Base-by-base conservation (phyloP, 805 yeast genomes). In the Zygoascus bituminiphila region DNA sequence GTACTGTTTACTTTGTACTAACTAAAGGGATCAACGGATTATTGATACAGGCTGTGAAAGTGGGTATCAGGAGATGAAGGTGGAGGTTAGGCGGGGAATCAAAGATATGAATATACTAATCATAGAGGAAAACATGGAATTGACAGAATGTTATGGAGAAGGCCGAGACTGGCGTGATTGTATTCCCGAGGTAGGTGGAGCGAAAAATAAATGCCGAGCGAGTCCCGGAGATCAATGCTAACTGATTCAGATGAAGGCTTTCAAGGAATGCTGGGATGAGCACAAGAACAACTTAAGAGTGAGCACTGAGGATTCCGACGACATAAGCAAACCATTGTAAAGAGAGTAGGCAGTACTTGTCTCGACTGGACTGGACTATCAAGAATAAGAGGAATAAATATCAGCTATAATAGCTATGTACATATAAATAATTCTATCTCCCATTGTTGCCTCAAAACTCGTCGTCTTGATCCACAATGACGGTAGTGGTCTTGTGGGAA, bases 91-190 rank as follows among this genome's bases (percentile, higher is more conserved):
- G 37, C 25, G 7, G 8, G 7, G 23, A 19, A 19, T 15, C 17
- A 14, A 21, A 41, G 33, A 19, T 9, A 31, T 19, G 2, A 20
- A 39, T 24, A 33, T 47, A 59, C 42, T 35, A 22, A 39, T 25
- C 15, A 12, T 56, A 68, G 83, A 75, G 25, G 89, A 86, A 59
- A 86, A 86, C 57, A 64, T 81, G 59, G 77, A 77, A 14, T 66
- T 86, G 26, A 86, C 82, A 46, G 64, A 85, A 29, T 86, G 95
- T 56, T 88, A 83, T 60, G 88, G 88, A 2, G 94, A 84, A 51
- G 82, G 81, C 1, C 78, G 78, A 24, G 94, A 86, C 60, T 86
- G 95, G 95, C 67, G 94, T 47, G 66, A 78, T 57, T 84, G 94
- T 54, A 62, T 77, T 2, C 66, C 68, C 17, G 93, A 85, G 61